Conservation (phyloP, 2,329 filamentous ascomycete species). For the Coleophoma eucalyptorum region DNA sequence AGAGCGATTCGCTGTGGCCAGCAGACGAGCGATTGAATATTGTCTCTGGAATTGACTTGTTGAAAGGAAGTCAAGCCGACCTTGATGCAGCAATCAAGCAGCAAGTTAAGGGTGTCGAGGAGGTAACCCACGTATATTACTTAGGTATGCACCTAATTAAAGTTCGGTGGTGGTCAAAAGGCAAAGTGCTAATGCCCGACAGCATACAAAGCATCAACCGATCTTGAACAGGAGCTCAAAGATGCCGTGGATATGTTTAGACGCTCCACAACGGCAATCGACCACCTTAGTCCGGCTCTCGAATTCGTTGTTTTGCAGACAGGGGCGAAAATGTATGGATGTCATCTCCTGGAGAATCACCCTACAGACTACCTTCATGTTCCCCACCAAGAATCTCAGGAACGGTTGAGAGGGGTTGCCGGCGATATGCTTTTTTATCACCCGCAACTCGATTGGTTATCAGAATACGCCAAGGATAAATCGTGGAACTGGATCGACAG, state of each 20-base stretch:
- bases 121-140: constrained; percentile 40
- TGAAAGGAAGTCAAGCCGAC: constrained; percentile 33
- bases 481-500: constrained; percentile 36
- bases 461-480: constrained; percentile 31
- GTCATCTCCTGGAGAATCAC: constrained; percentile 34
- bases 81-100: constrained; percentile 29
- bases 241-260: constrained; percentile 38
- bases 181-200: not conserved
- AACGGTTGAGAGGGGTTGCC: constrained; percentile 29
- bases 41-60: constrained; percentile 37
- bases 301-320: constrained; percentile 34
- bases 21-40: constrained; percentile 34
- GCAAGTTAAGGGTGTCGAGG: constrained; percentile 29
- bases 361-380: constrained; percentile 31
- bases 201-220: constrained; percentile 37
- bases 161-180: not conserved
- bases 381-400: constrained; percentile 28
- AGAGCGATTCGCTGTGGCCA: constrained; percentile 32
- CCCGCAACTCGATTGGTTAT: constrained; percentile 34
- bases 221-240: constrained; percentile 32
- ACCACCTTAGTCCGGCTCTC: constrained; percentile 27
- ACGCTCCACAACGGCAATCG: constrained; percentile 30
- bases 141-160: constrained; percentile 21
- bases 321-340: constrained; percentile 35
- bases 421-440: constrained; percentile 35